A percentile compares a stretch with the other conserved stretches of the same genome.
These are phyloP conservation scores for Trichoderma sp. DNA, from an alignment of 2,329 filamentous ascomycete genomes.

Conservation along the genomic window DNA sequence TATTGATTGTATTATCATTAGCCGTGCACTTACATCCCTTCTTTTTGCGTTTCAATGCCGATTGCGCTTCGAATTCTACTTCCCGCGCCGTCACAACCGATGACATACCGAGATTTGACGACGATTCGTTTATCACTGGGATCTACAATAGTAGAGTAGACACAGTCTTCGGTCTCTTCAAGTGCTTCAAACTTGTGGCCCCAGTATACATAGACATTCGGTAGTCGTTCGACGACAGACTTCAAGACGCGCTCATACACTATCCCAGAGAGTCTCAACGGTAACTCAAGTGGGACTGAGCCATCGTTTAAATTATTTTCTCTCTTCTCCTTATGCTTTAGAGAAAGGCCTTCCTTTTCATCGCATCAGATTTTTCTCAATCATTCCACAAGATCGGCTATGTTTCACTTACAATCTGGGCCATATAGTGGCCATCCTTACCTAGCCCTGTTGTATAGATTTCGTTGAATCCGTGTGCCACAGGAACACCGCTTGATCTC, in stretches of 20 bases:
- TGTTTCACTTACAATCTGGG: neutral
- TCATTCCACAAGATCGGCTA: neutral
- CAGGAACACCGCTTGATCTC: neutral
- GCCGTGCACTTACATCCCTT: neutral
- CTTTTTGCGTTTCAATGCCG: neutral
- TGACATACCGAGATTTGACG: neutral
- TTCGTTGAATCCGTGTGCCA: neutral
- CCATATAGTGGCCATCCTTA: neutral
- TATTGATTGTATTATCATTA: too few species aligned
- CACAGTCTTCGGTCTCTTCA: neutral
- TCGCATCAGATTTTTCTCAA: neutral
- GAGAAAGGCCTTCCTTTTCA: neutral
- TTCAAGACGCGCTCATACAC: neutral
- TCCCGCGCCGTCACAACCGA: neutral
- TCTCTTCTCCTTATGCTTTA: neutral
- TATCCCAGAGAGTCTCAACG: neutral
- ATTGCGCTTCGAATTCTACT: neutral
- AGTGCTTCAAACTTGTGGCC: neutral
- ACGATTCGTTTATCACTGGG: neutral
- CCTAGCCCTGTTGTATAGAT: neutral
- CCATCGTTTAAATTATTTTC: neutral
- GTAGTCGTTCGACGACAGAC: neutral
- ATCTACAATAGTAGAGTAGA: neutral
- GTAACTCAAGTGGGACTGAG: neutral
- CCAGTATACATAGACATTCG: neutral